phyloP scores from a whole-genome alignment of 1,284 basidiomycete genomes.

The Tremellales sp. region DNA sequence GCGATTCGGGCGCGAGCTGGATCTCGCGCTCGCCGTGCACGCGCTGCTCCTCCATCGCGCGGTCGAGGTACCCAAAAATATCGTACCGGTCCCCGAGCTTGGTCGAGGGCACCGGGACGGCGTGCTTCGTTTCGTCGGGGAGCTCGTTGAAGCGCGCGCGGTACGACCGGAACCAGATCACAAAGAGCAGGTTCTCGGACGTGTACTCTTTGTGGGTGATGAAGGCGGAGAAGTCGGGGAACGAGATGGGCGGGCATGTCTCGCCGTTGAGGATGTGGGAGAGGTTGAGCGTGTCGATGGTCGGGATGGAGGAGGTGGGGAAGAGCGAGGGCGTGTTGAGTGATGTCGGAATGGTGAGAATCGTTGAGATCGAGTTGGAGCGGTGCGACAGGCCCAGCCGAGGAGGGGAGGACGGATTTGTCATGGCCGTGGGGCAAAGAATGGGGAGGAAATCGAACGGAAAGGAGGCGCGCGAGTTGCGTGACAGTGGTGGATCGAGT shows the following conservation, averaged over 20 bases:
- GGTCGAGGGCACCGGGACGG: conserved; percentile 29
- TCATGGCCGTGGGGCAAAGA: no score
- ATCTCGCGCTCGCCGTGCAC: neutral
- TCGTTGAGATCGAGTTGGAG: conserved; percentile 3
- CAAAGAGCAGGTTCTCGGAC: conserved; percentile 36
- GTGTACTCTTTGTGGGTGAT: conserved; percentile 36
- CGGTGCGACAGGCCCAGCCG: no score
- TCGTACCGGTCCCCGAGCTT: conserved; percentile 24
- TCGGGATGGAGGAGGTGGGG: conserved; percentile 6
- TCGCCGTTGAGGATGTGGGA: conserved; percentile 34
- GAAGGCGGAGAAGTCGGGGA: conserved; percentile 37
- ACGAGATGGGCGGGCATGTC: conserved; percentile 36
- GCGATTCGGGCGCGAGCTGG: neutral
- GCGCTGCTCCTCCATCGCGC: conserved; percentile 4
- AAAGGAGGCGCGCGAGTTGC: no score
- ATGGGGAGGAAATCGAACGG: no score
- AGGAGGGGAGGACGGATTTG: no score
- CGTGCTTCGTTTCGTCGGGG: conserved; percentile 8
- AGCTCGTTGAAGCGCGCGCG: conserved; percentile 17
- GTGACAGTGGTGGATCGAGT: no score
- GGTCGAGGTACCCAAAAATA: conserved; percentile 31
- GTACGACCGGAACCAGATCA: conserved; percentile 38
- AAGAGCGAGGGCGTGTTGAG: conserved; percentile 2
- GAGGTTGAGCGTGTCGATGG: conserved; percentile 30
- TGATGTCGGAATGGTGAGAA: conserved; percentile 1